Base-by-base conservation (phyloP, 2,329 filamentous ascomycete species). In the Aspergillus vadensis region DNA sequence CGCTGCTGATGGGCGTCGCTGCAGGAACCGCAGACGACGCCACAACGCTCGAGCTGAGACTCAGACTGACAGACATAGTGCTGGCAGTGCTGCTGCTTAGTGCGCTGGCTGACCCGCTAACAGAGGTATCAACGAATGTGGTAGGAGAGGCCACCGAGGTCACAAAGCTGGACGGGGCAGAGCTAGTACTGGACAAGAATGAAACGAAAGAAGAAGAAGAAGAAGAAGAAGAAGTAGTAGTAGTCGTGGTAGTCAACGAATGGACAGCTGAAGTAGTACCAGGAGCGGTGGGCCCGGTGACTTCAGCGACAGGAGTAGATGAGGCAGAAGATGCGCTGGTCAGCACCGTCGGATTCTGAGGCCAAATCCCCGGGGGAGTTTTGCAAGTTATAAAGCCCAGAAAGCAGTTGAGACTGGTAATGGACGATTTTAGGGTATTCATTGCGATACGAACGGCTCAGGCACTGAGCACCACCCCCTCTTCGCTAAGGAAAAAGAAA, bases 331-430 rank as follows among this genome's bases (percentile, higher is more conserved):
- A 57, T 23, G 59, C 39, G 10, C 32, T 36, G 27, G 65, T 56
- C 41, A 71, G 66, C 27, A 73, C 65, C 48, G 65, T 65, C 36
- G 70, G 70, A 5, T 52, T 63, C n/a, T 52, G 48, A 36, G 70
- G 67, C 69, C 67, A 73, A 57, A 68, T 65, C 47, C 71, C 71
- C 2, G 69, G 70, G 65, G 62, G 62, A 52, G 71, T 70, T 57
- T 64, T 64, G 65, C 71, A 74, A 23, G 66, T 72, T 73, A 73
- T 70, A 69, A 74, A 59, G 38, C 69, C 72, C 50, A 68, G 70
- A 66, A 66, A 74, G 55, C 70, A 72, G 25, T 63, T 67, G 25
- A 67, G 39, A 57, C 69, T 60, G 19, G 70, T 44, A 43, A 68
- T 61, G 63, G 32, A 36, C 12, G 32, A 36, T 36, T 36, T 36